These are phyloP conservation scores for Fonsecaea erecta DNA, from an alignment of 2,329 filamentous ascomycete species.

Conservation along the genomic window DNA sequence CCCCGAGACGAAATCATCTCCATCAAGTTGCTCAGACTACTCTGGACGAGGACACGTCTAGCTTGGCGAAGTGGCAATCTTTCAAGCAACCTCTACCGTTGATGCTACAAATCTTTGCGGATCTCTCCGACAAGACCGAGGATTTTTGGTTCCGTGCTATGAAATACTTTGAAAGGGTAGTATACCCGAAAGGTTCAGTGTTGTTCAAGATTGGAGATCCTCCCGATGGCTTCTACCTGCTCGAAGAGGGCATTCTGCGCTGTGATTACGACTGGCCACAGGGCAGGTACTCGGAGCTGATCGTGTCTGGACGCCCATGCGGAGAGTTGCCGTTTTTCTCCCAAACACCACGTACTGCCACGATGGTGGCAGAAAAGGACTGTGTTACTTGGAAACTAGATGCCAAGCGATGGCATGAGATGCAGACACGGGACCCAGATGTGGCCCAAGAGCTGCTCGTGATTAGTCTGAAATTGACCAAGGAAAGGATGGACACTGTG, in stretches of 20 bases:
- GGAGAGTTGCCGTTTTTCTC: slow-evolving; percentile 97
- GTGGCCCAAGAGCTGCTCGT: slow-evolving; percentile 82
- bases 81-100: slow-evolving; percentile 90
- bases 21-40: slow-evolving; percentile 77
- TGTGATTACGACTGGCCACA: slow-evolving; percentile 92
- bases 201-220: slow-evolving; percentile 78
- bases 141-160: slow-evolving; percentile 91
- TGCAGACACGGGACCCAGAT: slow-evolving; percentile 74
- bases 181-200: slow-evolving; percentile 70
- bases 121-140: slow-evolving; percentile 81
- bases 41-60: slow-evolving; percentile 66
- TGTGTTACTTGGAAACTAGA: slow-evolving; percentile 84
- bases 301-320: slow-evolving; percentile 91
- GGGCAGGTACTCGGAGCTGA: slow-evolving; percentile 85
- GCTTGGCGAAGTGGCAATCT: slow-evolving; percentile 73
- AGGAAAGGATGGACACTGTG: slow-evolving; percentile 82
- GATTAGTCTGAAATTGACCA: slow-evolving; percentile 90
- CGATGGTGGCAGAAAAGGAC: slow-evolving; percentile 79
- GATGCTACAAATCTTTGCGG: slow-evolving; percentile 93
- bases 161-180: slow-evolving; percentile 73
- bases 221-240: slow-evolving; percentile 83
- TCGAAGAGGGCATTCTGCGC: slow-evolving; percentile 86
- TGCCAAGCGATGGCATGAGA: slow-evolving; percentile 68
- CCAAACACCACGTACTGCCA: slow-evolving; percentile 84
- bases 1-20: slow-evolving; percentile 78